Conservation (phyloP, 768 basidiomycete genomes). For the Mycena amicta region DNA sequence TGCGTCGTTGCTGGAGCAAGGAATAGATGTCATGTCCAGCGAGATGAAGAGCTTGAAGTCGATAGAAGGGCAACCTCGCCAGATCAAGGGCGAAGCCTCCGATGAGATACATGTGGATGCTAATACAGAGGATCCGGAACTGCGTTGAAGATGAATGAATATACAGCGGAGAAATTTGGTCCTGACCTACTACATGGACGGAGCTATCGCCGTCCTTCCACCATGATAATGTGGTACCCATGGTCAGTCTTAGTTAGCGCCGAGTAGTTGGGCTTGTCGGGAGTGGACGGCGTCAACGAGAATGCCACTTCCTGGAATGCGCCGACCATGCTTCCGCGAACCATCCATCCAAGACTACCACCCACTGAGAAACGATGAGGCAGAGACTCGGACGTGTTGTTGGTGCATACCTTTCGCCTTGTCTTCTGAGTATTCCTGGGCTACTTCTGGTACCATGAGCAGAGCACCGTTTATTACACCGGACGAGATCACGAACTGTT, state of each 20-base stretch:
- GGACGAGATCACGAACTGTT: slow-evolving; percentile 45
- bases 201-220: slow-evolving; percentile 71
- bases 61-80: no score
- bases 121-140: no score
- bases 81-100: no score
- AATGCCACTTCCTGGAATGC: slow-evolving; percentile 91
- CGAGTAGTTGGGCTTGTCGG: slow-evolving; percentile 75
- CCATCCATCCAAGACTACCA: slow-evolving; percentile 87
- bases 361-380: slow-evolving; percentile 54
- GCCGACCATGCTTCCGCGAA: slow-evolving; percentile 81
- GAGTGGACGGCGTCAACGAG: slow-evolving; percentile 73
- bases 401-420: slow-evolving; percentile 85
- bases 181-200: no score
- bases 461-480: not conserved
- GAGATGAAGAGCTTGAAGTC: no score
- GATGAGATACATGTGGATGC: no score
- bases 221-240: slow-evolving; percentile 92
- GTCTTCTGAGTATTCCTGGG: slow-evolving; percentile 89
- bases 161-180: no score
- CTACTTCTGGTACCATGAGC: slow-evolving; percentile 51
- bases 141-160: no score
- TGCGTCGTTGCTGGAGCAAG: no score
- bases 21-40: no score
- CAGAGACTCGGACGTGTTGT: not conserved
- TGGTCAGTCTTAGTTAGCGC: slow-evolving; percentile 80